These are phyloP conservation scores for Cenchrus fungigraminus DNA, from an alignment of 176 grass and related monocot species.

Conservation along the genomic window DNA sequence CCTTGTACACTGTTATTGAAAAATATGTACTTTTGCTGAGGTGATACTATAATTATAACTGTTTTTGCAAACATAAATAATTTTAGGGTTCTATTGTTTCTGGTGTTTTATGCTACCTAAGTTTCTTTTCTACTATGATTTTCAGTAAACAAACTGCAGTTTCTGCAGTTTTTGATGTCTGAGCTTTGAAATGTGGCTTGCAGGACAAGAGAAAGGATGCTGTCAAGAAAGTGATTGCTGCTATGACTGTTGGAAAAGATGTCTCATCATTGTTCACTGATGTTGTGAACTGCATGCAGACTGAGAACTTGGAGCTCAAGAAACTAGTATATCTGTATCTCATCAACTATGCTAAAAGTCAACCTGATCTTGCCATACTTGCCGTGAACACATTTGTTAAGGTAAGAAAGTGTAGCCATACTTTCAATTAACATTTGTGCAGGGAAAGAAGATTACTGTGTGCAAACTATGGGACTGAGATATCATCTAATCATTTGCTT, in stretches of 20 bases:
- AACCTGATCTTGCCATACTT: conserved; percentile 99
- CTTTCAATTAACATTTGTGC: conserved; percentile 17
- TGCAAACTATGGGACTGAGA: neutral
- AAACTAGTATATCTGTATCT: conserved; percentile 99
- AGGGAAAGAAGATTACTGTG: neutral
- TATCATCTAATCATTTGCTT: conserved; percentile 4
- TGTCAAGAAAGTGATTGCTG: conserved; percentile 99
- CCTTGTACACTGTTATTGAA: neutral
- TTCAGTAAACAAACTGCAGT: conserved; percentile 8
- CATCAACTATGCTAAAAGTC: conserved; percentile 99
- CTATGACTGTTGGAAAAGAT: conserved; percentile 99
- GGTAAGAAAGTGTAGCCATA: conserved; percentile 52
- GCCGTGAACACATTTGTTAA: conserved; percentile 99
- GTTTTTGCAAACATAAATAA: neutral
- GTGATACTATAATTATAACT: neutral
- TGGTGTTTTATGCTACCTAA: neutral
- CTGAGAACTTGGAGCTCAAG: conserved; percentile 96
- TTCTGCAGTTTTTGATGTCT: conserved; percentile 15
- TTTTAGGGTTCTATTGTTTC: neutral
- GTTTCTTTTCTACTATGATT: conserved; percentile 27
- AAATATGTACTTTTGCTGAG: neutral
- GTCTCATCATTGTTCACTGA: conserved; percentile 97
- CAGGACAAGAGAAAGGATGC: conserved; percentile 99
- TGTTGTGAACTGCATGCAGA: conserved; percentile 99
- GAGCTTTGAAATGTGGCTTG: conserved; percentile 30